Conservation (phyloP, 139 green algal genomes). For the Chlorella sp. region DNA sequence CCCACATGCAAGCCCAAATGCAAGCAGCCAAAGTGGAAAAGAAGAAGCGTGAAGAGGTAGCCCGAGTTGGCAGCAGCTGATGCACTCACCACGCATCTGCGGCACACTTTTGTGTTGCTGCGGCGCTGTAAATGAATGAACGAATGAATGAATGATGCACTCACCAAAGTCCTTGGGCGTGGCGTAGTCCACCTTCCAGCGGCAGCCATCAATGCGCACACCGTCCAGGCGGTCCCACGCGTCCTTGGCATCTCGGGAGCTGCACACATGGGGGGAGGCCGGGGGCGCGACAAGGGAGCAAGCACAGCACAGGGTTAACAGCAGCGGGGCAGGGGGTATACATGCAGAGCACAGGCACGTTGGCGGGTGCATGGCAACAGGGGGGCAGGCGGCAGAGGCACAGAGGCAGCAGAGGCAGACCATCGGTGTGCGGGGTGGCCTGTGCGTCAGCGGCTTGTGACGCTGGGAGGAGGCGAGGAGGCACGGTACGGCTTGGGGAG, state of each 20-base stretch:
- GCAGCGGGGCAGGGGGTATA: neutral
- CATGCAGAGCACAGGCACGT: neutral
- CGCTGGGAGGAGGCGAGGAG: neutral
- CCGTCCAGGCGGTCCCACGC: conserved; percentile 67
- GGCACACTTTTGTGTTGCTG: too few relatives aligned
- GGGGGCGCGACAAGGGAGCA: neutral
- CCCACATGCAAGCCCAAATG: too few relatives aligned
- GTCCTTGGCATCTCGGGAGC: conserved; percentile 51
- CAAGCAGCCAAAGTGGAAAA: neutral
- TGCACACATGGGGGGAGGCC: conserved; percentile 22
- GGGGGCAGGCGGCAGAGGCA: neutral
- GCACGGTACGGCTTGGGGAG: neutral
- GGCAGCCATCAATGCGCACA: conserved; percentile 59
- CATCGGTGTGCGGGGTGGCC: neutral
- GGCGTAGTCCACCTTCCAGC: conserved; percentile 49
- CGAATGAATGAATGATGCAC: too few relatives aligned
- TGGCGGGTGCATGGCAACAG: neutral
- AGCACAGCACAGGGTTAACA: neutral
- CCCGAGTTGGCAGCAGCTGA: too few relatives aligned
- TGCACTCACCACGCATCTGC: neutral
- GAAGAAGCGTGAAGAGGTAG: too few relatives aligned
- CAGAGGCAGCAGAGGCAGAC: neutral
- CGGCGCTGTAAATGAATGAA: too few relatives aligned
- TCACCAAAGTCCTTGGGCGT: conserved; percentile 7
- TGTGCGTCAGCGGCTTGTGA: neutral